Base-by-base conservation (phyloP, 805 yeast species). In the Saccharomycopsis fodiens region DNA sequence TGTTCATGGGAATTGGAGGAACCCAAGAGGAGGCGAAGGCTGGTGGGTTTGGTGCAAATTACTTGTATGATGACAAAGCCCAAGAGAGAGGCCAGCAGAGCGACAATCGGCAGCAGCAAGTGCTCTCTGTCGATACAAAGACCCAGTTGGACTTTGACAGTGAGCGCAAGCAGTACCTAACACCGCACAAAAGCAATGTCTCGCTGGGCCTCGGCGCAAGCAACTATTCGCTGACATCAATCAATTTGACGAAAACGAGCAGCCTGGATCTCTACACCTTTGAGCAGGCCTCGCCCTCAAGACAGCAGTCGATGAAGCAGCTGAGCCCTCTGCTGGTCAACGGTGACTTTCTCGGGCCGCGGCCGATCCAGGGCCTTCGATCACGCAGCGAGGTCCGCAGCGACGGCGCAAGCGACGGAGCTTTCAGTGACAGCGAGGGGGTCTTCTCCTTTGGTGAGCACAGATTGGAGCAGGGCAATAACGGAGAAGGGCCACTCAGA, bases 131-230 rank as follows among this genome's bases (percentile, higher is more conserved):
- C 25, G 20, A 36, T 36, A 13, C 15, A n/a, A 36, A 36, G 10
- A n/a, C 15, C 13, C n/a, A n/a, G n/a, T n/a, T n/a, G n/a, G n/a
- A n/a, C n/a, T n/a, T n/a, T n/a, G 20, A 32, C 12, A 10, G 20
- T 15, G 7, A 19, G 5, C 17, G 36, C 10, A 15, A 15, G 8
- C 29, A 44, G 16, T 39, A n/a, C 16, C 15, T 45, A 3, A 39
- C 35, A 2, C 41, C 48, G 4, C 39, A 39, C 23, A 45, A 45
- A 19, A 39, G 44, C 38, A 40, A 45, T 35, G 40, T 45, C 15
- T 45, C 46, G 8, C 21, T 40, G 36, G 34, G 15, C 8, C 20
- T 32, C 10, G 17, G 27, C 4, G 22, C 43, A 17, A 22, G 44
- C 16, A 23, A 32, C n/a, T 29, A 45, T 27, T 44, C 47, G 3